These are phyloP conservation scores for Penicillium sp. DNA, from an alignment of 2,329 filamentous ascomycete species.

Conservation along the genomic window DNA sequence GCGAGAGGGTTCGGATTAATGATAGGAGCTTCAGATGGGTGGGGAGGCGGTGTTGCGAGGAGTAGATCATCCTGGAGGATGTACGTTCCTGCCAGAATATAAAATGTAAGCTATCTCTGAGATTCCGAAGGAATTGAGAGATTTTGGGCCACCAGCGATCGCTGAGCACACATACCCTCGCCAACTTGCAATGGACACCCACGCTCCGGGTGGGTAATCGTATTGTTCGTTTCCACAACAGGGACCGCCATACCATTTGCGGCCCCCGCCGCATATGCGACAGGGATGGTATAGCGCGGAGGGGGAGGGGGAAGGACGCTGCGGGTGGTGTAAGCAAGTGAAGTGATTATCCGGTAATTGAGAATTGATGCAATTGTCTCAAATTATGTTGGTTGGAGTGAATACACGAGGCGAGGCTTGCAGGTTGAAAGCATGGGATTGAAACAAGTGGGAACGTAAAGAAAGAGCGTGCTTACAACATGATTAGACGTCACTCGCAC, in stretches of 20 bases:
- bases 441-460: background rate
- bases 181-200: constrained; percentile 90
- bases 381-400: background rate
- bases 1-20: constrained; percentile 88
- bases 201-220: constrained; percentile 73
- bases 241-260: constrained; percentile 67
- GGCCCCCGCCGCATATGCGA: constrained; percentile 70
- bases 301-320: constrained; percentile 83
- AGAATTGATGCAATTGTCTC: background rate
- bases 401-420: background rate
- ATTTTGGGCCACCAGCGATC: background rate
- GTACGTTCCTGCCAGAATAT: constrained; percentile 69
- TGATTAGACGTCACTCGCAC: constrained; percentile 14
- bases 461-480: constrained; percentile 27
- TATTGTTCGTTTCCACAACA: constrained; percentile 93
- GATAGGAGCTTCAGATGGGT: constrained; percentile 87
- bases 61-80: constrained; percentile 85
- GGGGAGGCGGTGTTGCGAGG: constrained; percentile 89
- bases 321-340: constrained; percentile 20
- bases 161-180: constrained; percentile 65
- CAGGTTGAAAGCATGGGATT: background rate
- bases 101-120: constrained; percentile 23
- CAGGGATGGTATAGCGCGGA: constrained; percentile 74
- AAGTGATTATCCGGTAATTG: background rate
- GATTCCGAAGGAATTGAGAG: background rate